Percentiles rank a stretch among this genome's conserved stretches.
These are phyloP conservation scores for Solanum raphanifolium DNA, from an alignment of 257 asterid species.

Conservation along the genomic window DNA sequence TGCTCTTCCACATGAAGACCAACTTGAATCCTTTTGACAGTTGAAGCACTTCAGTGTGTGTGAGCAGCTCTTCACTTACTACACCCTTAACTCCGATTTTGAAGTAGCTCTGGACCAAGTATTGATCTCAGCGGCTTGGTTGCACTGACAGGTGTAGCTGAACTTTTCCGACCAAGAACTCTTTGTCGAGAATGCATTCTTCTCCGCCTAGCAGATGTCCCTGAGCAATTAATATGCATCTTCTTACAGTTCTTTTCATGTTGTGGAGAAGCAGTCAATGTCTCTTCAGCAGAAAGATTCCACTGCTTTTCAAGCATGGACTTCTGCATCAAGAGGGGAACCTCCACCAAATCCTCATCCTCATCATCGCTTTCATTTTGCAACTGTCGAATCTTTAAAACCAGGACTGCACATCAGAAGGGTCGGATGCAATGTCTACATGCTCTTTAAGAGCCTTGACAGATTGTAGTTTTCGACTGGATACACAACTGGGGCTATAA, in stretches of 20 bases:
- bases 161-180: constrained; percentile 8
- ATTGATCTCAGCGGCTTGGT: constrained; percentile 28
- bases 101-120: constrained; percentile 44
- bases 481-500: constrained; percentile 8
- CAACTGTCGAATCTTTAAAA: constrained; percentile 9
- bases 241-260: constrained; percentile 15
- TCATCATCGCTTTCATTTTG: constrained; percentile 8
- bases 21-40: constrained; percentile 49
- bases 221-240: constrained; percentile 43
- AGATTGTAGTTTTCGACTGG: constrained; percentile 23
- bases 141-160: constrained; percentile 9
- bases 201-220: constrained; percentile 68
- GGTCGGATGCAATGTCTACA: constrained; percentile 23
- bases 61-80: constrained; percentile 54
- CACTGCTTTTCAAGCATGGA: constrained; percentile 92
- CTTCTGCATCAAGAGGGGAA: constrained; percentile 72
- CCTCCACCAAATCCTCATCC: constrained; percentile 28
- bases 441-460: constrained; percentile 41
- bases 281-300: constrained; percentile 47
- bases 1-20: constrained; percentile 71
- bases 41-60: constrained; percentile 69
- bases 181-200: constrained; percentile 45
- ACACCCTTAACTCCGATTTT: constrained; percentile 47
- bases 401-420: constrained; percentile 24
- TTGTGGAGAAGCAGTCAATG: neutral